phyloP scores from a whole-genome alignment of 2,329 filamentous ascomycete species.

The Penicillium hesseltinei region DNA sequence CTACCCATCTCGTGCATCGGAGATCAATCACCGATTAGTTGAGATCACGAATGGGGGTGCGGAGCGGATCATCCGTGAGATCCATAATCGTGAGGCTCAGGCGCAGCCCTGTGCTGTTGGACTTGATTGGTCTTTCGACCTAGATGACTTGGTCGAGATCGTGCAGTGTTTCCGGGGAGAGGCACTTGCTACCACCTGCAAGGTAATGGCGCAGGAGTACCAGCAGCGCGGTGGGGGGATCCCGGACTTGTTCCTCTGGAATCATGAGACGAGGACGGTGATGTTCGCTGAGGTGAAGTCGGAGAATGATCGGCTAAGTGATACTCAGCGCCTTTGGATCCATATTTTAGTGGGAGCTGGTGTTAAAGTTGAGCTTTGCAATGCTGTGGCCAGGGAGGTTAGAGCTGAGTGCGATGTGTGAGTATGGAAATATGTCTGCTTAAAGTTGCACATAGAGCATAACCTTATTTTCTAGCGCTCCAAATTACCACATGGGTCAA shows the following conservation, averaged over 20 bases:
- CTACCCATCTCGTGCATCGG: slow-evolving; percentile 77
- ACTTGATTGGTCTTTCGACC: slow-evolving; percentile 82
- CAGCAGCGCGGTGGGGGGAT: slow-evolving; percentile 80
- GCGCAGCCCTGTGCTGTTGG: slow-evolving; percentile 83
- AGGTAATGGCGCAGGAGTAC: slow-evolving; percentile 95
- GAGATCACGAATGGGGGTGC: slow-evolving; percentile 83
- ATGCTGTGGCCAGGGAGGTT: slow-evolving; percentile 60
- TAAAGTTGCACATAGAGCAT: neutral
- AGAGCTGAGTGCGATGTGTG: slow-evolving; percentile 17
- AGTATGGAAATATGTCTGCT: neutral
- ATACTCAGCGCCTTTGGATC: slow-evolving; percentile 96
- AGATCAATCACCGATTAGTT: slow-evolving; percentile 83
- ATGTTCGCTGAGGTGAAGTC: slow-evolving; percentile 81
- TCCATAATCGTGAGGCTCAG: slow-evolving; percentile 68
- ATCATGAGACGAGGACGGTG: slow-evolving; percentile 57
- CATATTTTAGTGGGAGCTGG: slow-evolving; percentile 85
- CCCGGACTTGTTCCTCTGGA: slow-evolving; percentile 91
- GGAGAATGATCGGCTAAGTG: slow-evolving; percentile 88
- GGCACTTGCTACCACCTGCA: slow-evolving; percentile 80
- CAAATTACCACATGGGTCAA: neutral
- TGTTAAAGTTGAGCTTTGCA: slow-evolving; percentile 77
- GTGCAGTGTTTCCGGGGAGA: slow-evolving; percentile 74
- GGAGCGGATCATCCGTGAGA: slow-evolving; percentile 61
- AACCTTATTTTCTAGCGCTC: neutral
- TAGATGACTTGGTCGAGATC: slow-evolving; percentile 77